Conservation (phyloP, 164 flowering plant genomes). For the Echeveria elegans region DNA sequence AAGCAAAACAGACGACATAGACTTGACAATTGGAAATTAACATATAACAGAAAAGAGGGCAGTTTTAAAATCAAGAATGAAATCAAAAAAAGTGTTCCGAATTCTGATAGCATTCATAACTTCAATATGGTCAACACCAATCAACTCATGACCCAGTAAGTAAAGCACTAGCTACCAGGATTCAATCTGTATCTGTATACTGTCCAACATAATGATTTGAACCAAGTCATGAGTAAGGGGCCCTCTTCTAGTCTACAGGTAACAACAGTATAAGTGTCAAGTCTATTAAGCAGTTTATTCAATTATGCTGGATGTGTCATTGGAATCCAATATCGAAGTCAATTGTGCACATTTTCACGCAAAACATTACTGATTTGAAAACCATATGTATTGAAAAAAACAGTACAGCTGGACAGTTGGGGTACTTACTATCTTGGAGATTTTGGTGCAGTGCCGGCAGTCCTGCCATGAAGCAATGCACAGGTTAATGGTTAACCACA, state of each 20-base stretch:
- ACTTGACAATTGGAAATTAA: no score
- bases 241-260: background rate
- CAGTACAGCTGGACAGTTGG: background rate
- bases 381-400: background rate
- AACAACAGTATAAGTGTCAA: no score
- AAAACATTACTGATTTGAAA: background rate
- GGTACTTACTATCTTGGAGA: slow-evolving; percentile 58
- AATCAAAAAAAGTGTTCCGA: no score
- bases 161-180: background rate
- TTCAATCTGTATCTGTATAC: background rate
- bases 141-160: background rate
- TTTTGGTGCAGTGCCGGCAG: slow-evolving; percentile 24
- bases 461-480: slow-evolving; percentile 30
- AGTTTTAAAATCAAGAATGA: no score
- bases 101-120: no score
- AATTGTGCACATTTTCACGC: background rate
- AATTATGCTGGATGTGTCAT: background rate
- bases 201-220: background rate
- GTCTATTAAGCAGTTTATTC: background rate
- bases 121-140: background rate
- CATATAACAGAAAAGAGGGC: no score
- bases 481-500: background rate
- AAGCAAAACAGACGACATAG: no score
- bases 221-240: background rate
- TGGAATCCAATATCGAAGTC: background rate